Base-by-base conservation (phyloP, 257 asterid species). In the Rehmannia glutinosa region DNA sequence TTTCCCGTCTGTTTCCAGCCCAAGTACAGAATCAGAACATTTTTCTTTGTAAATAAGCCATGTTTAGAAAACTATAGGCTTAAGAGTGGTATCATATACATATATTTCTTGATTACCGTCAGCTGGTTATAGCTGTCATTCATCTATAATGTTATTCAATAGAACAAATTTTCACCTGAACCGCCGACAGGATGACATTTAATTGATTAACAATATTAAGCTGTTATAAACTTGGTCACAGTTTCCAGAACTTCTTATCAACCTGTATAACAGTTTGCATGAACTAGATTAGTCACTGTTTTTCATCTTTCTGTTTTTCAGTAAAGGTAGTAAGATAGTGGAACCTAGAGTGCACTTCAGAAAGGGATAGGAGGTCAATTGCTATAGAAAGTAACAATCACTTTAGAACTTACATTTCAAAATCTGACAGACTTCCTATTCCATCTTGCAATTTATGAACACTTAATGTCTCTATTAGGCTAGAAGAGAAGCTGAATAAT, bases 401-500 rank as follows among this genome's bases (percentile, higher is more conserved):
- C 16, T 57, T 50, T 8, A 59, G 30, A 19, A 23, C 13, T 19
- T 60, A 36, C 38, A 53, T 43, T 56, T 24, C 23, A 41, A 38
- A 33, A 64, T 51, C 36, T 30, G 64, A n/a, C 49, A n/a, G 4
- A 35, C 43, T 75, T 66, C 47, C 53, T 62, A 58, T 64, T 35
- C 51, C 36, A 63, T 51, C 45, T 71, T 20, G 30, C 43, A 52
- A 25, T 59, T 42, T 51, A 58, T 52, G 54, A 39, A 46, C 54
- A n/a, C 35, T 70, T 72, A 58, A n/a, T 51, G 5, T 73, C 53
- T 39, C 35, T 12, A 65, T 65, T 81, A 94, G 99, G 90, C 85
- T 85, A 53, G 99, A 94, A 79, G 99, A 94, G 86, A 94, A 87
- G 92, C 74, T 85, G 59, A 73, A 72, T 72, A 91, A 94, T 75